phyloP scores from a whole-genome alignment of 371 early-diverging fungal genomes.

The Saksenaea vasiformis region DNA sequence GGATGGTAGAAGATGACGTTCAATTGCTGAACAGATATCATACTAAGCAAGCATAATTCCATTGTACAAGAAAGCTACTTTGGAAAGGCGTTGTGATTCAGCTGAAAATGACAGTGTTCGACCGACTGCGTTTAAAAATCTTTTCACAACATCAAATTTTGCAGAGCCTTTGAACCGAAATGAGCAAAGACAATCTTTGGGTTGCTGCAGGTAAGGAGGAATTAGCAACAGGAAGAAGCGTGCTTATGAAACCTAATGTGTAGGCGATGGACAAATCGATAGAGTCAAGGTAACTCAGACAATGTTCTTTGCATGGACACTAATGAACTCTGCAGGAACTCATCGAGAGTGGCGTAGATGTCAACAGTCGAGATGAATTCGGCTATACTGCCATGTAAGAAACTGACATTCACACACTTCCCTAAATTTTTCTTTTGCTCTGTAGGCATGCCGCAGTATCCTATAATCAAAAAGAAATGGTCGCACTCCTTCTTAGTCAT shows the following conservation, averaged over 20 bases:
- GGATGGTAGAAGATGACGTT: too few relatives aligned
- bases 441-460: slow-evolving; percentile 71
- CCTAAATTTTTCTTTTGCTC: not conserved
- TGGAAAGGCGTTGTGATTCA: too few relatives aligned
- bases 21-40: too few relatives aligned
- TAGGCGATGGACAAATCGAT: slow-evolving; percentile 50
- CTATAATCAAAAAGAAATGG: slow-evolving; percentile 60
- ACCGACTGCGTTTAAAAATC: too few relatives aligned
- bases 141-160: too few relatives aligned
- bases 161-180: too few relatives aligned
- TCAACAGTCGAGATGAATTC: slow-evolving; percentile 67
- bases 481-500: slow-evolving; percentile 53
- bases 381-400: slow-evolving; percentile 75
- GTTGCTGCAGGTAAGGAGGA: slow-evolving; percentile 44
- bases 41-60: too few relatives aligned
- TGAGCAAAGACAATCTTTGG: slow-evolving; percentile 40
- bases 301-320: not conserved
- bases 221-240: not conserved
- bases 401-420: not conserved
- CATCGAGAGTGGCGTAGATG: slow-evolving; percentile 44
- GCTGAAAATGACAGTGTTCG: too few relatives aligned
- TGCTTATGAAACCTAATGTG: not conserved
- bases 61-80: too few relatives aligned
- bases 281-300: slow-evolving; percentile 37
- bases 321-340: slow-evolving; percentile 31